Percentiles rank a stretch among this genome's conserved stretches.
These are phyloP conservation scores for Fulvia fulva DNA, from an alignment of 2,329 filamentous ascomycete species.

Conservation along the genomic window DNA sequence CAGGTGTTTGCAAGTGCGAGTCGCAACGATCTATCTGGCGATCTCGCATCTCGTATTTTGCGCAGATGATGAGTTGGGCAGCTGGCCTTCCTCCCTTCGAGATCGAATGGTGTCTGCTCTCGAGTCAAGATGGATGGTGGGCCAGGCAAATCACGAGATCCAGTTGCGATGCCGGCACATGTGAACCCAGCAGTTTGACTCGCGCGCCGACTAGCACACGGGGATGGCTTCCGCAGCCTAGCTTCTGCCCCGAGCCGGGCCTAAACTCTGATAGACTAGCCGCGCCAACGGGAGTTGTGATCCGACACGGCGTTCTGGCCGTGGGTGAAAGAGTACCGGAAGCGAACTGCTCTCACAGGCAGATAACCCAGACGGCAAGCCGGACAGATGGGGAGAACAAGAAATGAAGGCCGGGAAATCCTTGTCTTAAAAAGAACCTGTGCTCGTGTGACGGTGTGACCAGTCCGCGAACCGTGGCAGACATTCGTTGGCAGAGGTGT, in stretches of 20 bases:
- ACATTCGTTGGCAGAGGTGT: not conserved
- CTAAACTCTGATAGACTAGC: not conserved
- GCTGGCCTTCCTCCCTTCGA: no score
- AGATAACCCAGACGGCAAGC: not conserved
- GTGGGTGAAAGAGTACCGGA: not conserved
- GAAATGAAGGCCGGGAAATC: not conserved
- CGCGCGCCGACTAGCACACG: slow-evolving; percentile 1
- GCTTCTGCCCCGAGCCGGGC: not conserved
- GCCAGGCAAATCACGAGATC: not conserved
- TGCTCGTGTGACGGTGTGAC: not conserved
- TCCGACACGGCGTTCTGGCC: not conserved
- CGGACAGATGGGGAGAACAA: not conserved
- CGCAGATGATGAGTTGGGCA: not conserved
- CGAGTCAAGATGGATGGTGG: not conserved
- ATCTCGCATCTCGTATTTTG: not conserved
- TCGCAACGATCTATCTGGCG: not conserved
- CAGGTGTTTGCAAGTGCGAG: not conserved
- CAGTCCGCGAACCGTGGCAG: not conserved
- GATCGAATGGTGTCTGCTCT: not conserved
- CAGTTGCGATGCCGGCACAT: not conserved
- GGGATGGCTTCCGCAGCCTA: not conserved
- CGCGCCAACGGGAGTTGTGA: not conserved
- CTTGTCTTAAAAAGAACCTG: not conserved
- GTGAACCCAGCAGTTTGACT: slow-evolving; percentile 1
- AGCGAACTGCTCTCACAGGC: not conserved